A percentile compares a stretch with the other conserved stretches of the same genome.
Conservation (phyloP, 768 basidiomycete genomes). For the Termitomyces sp. region DNA sequence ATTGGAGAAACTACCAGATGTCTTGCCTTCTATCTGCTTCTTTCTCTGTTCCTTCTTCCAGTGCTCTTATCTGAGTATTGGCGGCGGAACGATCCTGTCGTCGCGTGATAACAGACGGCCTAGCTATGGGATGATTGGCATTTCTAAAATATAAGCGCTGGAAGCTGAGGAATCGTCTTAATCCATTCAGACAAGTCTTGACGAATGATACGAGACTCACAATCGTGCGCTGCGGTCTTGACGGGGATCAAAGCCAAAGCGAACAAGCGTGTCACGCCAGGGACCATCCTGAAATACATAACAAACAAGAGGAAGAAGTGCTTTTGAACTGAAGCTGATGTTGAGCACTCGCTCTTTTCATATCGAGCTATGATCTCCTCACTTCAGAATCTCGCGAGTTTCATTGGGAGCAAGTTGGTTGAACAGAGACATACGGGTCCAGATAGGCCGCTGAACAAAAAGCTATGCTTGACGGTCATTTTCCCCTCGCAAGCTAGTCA, state of each 20-base stretch:
- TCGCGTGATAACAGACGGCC: constrained; percentile 70
- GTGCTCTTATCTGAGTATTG: constrained; percentile 31
- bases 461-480: constrained; percentile 34
- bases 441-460: constrained; percentile 74
- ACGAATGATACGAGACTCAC: constrained; percentile 38
- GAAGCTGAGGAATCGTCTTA: constrained; percentile 46
- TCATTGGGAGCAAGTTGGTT: constrained; percentile 74
- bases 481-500: background rate
- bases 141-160: constrained; percentile 92
- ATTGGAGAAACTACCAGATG: background rate
- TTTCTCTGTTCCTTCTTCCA: constrained; percentile 31
- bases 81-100: constrained; percentile 51
- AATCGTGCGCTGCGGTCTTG: constrained; percentile 65
- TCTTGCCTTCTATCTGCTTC: constrained; percentile 41
- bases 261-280: constrained; percentile 85
- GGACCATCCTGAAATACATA: constrained; percentile 94
- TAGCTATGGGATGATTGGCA: constrained; percentile 71
- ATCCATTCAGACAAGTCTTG: background rate
- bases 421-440: constrained; percentile 83
- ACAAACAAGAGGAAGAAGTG: constrained; percentile 71
- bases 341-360: background rate
- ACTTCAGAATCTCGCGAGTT: constrained; percentile 74
- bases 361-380: constrained; percentile 15
- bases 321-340: constrained; percentile 56
- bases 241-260: constrained; percentile 87